Evolutionary conservation across 768 basidiomycete species (phyloP).

Genomic region (Lentinula guzmanii): DNA sequence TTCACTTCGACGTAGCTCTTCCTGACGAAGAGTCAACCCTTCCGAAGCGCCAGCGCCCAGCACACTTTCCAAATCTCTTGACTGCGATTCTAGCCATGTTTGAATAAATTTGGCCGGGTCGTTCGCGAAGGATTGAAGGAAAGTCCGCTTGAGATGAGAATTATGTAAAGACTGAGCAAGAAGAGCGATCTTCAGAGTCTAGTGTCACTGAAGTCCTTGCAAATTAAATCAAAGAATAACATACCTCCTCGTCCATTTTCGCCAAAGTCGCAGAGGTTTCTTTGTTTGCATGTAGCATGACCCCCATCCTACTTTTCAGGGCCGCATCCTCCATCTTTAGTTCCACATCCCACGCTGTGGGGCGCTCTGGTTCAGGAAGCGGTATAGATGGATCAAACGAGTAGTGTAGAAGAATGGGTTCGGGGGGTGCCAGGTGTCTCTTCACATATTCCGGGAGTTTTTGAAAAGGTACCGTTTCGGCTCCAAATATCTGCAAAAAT

Average conservation of each 20-base stretch:
- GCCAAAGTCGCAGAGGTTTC: slow-evolving; percentile 62
- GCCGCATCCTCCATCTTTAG: slow-evolving; percentile 78
- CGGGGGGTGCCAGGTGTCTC: slow-evolving; percentile 67
- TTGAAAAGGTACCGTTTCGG: slow-evolving; percentile 68
- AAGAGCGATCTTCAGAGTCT: slow-evolving; percentile 58
- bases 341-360: slow-evolving; percentile 82
- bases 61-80: slow-evolving; percentile 82
- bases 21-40: slow-evolving; percentile 74
- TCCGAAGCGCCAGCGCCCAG: slow-evolving; percentile 85
- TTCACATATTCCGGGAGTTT: slow-evolving; percentile 83
- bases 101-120: slow-evolving; percentile 81
- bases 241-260: slow-evolving; percentile 88
- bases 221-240: slow-evolving; percentile 3
- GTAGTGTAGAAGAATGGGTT: slow-evolving; percentile 80
- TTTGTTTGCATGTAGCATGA: slow-evolving; percentile 62
- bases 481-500: slow-evolving; percentile 55
- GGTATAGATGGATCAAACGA: slow-evolving; percentile 54
- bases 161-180: slow-evolving; percentile 83
- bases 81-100: slow-evolving; percentile 88
- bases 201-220: neutral
- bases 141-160: slow-evolving; percentile 80
- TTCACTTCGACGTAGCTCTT: slow-evolving; percentile 83
- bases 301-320: slow-evolving; percentile 69
- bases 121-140: slow-evolving; percentile 74
- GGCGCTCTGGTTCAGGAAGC: slow-evolving; percentile 69